phyloP scores from a whole-genome alignment of 2,329 filamentous ascomycete species.

The Sclerotinia nivalis region DNA sequence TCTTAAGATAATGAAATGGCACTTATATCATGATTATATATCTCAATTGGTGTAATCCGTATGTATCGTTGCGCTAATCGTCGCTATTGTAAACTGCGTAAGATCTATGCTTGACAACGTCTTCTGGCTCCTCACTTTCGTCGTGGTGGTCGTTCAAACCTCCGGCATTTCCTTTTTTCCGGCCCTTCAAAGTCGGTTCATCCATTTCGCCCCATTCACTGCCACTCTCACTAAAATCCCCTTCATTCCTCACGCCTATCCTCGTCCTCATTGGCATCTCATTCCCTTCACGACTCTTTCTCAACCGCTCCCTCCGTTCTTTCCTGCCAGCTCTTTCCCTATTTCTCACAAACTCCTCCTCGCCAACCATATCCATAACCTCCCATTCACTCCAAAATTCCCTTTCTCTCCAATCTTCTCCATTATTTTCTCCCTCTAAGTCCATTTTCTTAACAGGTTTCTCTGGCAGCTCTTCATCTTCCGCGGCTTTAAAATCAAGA shows the following conservation, averaged over 20 bases:
- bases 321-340: constrained; percentile 26
- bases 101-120: background rate
- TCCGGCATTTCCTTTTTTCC: background rate
- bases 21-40: constrained; percentile 10
- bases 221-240: constrained; percentile 14
- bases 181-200: background rate
- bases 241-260: background rate
- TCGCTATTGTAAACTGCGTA: constrained; percentile 24
- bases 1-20: constrained; percentile 23
- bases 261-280: background rate
- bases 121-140: background rate
- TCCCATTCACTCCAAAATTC: constrained; percentile 41
- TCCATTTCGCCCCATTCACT: constrained; percentile 21
- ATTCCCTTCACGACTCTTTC: background rate
- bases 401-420: constrained; percentile 36
- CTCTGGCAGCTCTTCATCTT: constrained; percentile 19
- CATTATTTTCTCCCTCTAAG: constrained; percentile 1
- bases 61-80: background rate
- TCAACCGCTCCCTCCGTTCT: constrained; percentile 20
- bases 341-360: constrained; percentile 35
- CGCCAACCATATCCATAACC: constrained; percentile 29
- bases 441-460: constrained; percentile 19
- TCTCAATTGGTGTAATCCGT: background rate
- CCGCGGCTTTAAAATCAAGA: constrained; percentile 30
- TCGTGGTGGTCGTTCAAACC: background rate